Conservation (phyloP, 371 early-diverging fungal genomes). For the Coemansia linderi region DNA sequence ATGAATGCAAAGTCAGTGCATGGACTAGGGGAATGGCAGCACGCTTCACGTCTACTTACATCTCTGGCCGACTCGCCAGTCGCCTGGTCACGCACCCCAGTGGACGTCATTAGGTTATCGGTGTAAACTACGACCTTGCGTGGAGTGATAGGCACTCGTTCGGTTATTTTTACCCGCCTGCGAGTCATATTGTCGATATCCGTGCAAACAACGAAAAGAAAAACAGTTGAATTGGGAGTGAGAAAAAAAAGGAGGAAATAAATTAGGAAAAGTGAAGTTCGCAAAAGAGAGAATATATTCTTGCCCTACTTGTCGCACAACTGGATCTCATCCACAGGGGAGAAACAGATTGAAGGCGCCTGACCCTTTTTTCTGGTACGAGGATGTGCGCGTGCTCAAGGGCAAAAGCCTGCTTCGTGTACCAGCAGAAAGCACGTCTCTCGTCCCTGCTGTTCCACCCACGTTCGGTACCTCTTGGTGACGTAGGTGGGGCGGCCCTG, state of each 20-base stretch:
- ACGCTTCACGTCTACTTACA: constrained; percentile 11
- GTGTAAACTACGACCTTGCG: constrained; percentile 51
- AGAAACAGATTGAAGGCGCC: not conserved
- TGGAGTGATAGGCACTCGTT: constrained; percentile 44
- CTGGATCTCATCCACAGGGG: not conserved
- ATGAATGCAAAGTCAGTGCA: not conserved
- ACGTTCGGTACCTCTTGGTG: not conserved
- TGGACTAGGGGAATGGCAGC: not conserved
- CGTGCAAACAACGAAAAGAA: not conserved
- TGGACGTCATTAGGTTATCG: constrained; percentile 49
- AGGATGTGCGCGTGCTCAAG: not conserved
- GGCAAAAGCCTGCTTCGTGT: not conserved
- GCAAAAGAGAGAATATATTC: not conserved
- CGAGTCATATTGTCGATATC: constrained; percentile 26
- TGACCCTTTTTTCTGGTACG: not conserved
- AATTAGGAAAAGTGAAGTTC: not conserved
- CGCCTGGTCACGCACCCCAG: constrained; percentile 31
- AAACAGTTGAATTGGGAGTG: not conserved
- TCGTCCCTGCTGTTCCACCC: not conserved
- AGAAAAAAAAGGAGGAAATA: constrained; percentile 2
- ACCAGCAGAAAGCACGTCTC: not conserved
- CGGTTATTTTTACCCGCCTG: constrained; percentile 42
- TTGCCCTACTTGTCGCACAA: not conserved
- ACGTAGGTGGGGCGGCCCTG: not conserved
- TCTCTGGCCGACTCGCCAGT: constrained; percentile 31